Conservation (phyloP, 352 stramenopile genomes). For the Pythium dissimile region DNA sequence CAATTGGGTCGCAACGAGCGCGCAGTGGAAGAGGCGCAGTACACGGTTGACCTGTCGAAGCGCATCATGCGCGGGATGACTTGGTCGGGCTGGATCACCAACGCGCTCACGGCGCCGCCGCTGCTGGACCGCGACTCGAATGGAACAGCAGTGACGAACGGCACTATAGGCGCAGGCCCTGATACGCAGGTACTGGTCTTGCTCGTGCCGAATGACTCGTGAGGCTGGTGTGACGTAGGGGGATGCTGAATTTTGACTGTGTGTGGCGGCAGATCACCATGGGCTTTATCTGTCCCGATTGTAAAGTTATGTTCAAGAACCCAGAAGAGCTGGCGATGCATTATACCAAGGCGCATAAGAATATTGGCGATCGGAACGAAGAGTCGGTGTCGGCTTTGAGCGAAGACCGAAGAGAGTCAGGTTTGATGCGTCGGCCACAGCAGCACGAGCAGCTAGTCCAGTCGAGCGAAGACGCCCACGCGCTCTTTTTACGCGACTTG, state of each 20-base stretch:
- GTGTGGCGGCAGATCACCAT: constrained; percentile 71
- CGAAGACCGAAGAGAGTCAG: not conserved
- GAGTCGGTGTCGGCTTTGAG: too few species aligned
- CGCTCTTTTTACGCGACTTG: constrained; percentile 45
- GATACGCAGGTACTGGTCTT: constrained; percentile 4
- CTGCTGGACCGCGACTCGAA: constrained; percentile 12
- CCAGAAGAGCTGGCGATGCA: constrained; percentile 50
- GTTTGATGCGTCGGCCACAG: not conserved
- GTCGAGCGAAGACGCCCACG: constrained; percentile 25
- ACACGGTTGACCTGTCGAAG: constrained; percentile 53
- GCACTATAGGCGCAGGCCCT: too few species aligned
- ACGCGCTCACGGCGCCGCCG: constrained; percentile 48
- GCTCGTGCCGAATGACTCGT: not conserved
- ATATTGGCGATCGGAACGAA: not conserved
- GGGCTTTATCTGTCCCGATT: constrained; percentile 84
- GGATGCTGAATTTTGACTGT: too few species aligned
- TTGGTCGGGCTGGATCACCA: constrained; percentile 80
- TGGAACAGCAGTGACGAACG: not conserved
- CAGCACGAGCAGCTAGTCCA: not conserved
- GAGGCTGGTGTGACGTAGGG: too few species aligned
- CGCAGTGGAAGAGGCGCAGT: constrained; percentile 55
- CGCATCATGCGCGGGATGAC: constrained; percentile 65
- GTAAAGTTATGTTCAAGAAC: constrained; percentile 62
- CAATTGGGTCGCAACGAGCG: constrained; percentile 56
- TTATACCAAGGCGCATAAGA: constrained; percentile 48